A percentile compares a stretch with the other conserved stretches of the same genome.
phyloP scores from a whole-genome alignment of 305 asterid genomes.

The Fraxinus sp. region DNA sequence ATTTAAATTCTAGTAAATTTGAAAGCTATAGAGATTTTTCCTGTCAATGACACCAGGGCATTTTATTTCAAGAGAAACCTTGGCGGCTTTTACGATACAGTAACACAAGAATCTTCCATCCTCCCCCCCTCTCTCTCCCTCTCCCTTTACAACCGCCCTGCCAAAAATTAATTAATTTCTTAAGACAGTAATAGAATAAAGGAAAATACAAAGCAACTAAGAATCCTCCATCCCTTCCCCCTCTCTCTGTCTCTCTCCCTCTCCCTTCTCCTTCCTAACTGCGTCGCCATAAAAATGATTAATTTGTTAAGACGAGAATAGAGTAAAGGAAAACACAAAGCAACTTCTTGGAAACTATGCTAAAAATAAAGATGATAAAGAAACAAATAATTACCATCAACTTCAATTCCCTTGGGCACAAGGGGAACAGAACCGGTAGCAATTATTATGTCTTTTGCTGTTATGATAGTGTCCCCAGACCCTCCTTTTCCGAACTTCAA shows the following conservation, averaged over 20 bases:
- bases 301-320: neutral
- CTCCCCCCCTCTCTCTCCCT: neutral
- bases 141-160: neutral
- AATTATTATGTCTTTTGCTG: constrained; percentile 88
- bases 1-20: neutral
- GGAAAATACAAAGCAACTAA: neutral
- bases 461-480: constrained; percentile 59
- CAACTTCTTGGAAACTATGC: constrained; percentile 20
- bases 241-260: neutral
- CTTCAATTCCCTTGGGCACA: constrained; percentile 95
- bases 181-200: constrained; percentile 6
- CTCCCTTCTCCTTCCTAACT: neutral
- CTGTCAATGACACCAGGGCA: neutral
- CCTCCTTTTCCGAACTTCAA: constrained; percentile 72
- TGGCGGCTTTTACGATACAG: neutral
- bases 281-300: neutral
- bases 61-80: neutral
- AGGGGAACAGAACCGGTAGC: constrained; percentile 92
- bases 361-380: constrained; percentile 22
- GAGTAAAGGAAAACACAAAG: constrained; percentile 16
- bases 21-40: neutral
- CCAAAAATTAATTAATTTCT: neutral
- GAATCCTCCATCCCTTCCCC: neutral
- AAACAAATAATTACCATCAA: constrained; percentile 70
- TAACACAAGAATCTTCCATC: neutral